Percentiles rank a stretch among this genome's conserved stretches.
These are phyloP conservation scores for Phytophthora palmivora DNA, from an alignment of 352 stramenopile species.

Conservation along the genomic window DNA sequence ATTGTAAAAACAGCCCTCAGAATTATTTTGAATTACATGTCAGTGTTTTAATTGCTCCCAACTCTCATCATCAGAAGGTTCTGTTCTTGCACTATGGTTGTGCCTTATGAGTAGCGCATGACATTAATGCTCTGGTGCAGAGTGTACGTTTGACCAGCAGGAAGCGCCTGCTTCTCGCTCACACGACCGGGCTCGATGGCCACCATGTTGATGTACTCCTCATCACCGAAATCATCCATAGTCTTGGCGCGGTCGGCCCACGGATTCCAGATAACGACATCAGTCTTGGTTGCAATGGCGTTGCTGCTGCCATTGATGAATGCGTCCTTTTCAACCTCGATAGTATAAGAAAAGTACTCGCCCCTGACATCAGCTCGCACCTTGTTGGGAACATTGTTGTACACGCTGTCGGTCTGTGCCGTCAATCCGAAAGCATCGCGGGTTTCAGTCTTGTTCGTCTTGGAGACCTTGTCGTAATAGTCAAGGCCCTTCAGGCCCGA, in stretches of 20 bases:
- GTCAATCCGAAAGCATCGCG: too few relatives aligned
- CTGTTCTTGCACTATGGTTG: too few relatives aligned
- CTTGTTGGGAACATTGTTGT: slow-evolving; percentile 63
- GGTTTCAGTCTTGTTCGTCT: slow-evolving; percentile 62
- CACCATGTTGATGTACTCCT: slow-evolving; percentile 95
- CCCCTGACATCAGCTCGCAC: slow-evolving; percentile 61
- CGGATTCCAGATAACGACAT: slow-evolving; percentile 94
- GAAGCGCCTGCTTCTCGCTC: slow-evolving; percentile 49
- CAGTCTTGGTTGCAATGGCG: slow-evolving; percentile 46
- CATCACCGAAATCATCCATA: slow-evolving; percentile 94
- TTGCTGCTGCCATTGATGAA: slow-evolving; percentile 40
- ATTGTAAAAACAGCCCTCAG: too few relatives aligned
- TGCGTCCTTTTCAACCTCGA: slow-evolving; percentile 68
- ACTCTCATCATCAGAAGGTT: too few relatives aligned
- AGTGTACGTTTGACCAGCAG: slow-evolving; percentile 55
- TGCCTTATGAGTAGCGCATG: too few relatives aligned
- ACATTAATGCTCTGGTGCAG: slow-evolving; percentile 38
- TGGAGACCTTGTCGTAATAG: slow-evolving; percentile 90
- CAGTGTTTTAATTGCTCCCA: too few relatives aligned
- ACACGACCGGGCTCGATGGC: slow-evolving; percentile 95
- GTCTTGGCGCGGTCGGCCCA: slow-evolving; percentile 90
- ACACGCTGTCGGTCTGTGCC: slow-evolving; percentile 91
- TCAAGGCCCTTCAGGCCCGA: slow-evolving; percentile 84
- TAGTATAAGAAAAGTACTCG: too few relatives aligned
- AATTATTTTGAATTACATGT: too few relatives aligned